Percentiles rank a stretch among this genome's conserved stretches.
phyloP scores from a whole-genome alignment of 192 early-diverging fungal species.

The Backusella morwellensis region DNA sequence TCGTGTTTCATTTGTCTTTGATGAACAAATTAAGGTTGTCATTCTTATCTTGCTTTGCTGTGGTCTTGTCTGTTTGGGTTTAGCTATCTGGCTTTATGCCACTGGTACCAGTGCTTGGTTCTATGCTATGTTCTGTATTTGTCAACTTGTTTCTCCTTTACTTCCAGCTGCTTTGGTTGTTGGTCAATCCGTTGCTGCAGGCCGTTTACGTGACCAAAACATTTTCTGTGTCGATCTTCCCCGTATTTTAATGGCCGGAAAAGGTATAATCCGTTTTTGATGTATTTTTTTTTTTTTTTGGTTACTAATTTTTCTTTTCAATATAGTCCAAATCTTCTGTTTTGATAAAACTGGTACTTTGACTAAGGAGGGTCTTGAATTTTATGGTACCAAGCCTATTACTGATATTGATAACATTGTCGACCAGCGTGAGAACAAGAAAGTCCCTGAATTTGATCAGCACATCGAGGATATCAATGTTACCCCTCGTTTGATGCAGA shows the following conservation, averaged over 20 bases:
- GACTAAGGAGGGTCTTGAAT: slow-evolving; percentile 70
- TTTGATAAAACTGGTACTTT: slow-evolving; percentile 76
- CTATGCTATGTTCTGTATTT: slow-evolving; percentile 67
- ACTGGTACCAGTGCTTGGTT: slow-evolving; percentile 53
- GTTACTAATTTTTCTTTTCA: not conserved
- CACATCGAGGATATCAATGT: slow-evolving; percentile 17
- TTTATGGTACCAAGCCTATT: slow-evolving; percentile 40
- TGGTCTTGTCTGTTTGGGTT: slow-evolving; percentile 46
- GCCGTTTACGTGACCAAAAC: slow-evolving; percentile 49
- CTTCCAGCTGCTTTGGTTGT: slow-evolving; percentile 67
- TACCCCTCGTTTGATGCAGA: slow-evolving; percentile 28
- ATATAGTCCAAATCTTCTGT: slow-evolving; percentile 59
- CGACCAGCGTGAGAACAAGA: not conserved
- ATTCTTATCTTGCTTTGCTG: slow-evolving; percentile 57
- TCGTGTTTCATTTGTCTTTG: slow-evolving; percentile 64
- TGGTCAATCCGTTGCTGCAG: slow-evolving; percentile 64
- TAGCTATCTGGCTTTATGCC: slow-evolving; percentile 46
- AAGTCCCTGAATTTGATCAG: slow-evolving; percentile 17
- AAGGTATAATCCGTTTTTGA: slow-evolving; percentile 21
- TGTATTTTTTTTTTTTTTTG: not conserved
- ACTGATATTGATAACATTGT: not conserved
- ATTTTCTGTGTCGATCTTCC: slow-evolving; percentile 70
- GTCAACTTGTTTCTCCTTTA: slow-evolving; percentile 63
- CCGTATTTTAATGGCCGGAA: slow-evolving; percentile 66
- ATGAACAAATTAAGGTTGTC: slow-evolving; percentile 71